Evolutionary conservation across 148 eudicot genomes (phyloP).

Genomic region (Amaranthus hypochondriacus): DNA sequence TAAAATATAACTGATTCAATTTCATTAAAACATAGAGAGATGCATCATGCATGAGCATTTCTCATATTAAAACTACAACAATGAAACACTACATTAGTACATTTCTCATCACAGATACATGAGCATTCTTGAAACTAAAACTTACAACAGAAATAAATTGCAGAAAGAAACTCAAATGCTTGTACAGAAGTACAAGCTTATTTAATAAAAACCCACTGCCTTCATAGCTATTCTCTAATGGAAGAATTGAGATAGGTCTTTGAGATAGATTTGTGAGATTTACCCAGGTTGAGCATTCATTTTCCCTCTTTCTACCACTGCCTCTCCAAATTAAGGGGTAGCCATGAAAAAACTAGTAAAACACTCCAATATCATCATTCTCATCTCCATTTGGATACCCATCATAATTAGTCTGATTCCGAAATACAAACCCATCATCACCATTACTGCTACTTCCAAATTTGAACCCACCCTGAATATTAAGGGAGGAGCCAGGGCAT

Average conservation of each 20-base stretch:
- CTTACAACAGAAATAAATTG: not conserved
- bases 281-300: not conserved
- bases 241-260: not conserved
- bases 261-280: not conserved
- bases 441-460: constrained; percentile 4
- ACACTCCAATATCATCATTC: not conserved
- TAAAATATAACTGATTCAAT: not conserved
- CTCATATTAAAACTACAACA: not conserved
- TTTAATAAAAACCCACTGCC: not conserved
- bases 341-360: not conserved
- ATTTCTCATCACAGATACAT: not conserved
- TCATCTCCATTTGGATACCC: no score
- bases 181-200: no score
- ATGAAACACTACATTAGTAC: not conserved
- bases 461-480: constrained; percentile 7
- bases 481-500: not conserved
- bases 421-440: not conserved
- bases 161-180: not conserved
- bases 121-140: no score
- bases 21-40: not conserved
- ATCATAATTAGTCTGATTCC: not conserved
- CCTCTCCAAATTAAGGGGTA: not conserved
- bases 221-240: not conserved
- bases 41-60: not conserved
- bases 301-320: no score